Percentiles rank a stretch among this genome's conserved stretches.
phyloP scores from a whole-genome alignment of 169 alveolate species.

The Eimeria necatrix region DNA sequence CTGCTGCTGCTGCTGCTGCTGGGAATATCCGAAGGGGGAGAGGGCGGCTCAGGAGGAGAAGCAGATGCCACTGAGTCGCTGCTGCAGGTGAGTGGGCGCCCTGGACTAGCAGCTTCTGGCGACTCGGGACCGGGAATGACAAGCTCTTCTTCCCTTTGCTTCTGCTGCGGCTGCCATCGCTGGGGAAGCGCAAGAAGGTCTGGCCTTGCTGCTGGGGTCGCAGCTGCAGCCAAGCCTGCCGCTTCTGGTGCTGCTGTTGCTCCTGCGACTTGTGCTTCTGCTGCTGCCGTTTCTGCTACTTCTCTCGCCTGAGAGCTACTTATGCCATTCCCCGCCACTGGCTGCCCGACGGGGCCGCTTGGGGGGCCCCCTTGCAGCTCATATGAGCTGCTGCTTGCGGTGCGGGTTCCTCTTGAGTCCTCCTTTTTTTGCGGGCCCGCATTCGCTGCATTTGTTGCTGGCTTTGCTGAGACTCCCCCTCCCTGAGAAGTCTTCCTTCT shows the following conservation, averaged over 20 bases:
- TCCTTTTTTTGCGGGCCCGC: not conserved
- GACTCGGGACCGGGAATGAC: not conserved
- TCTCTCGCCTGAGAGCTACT: not conserved
- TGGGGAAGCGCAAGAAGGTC: not conserved
- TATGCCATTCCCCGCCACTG: not conserved
- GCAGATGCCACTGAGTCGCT: not conserved
- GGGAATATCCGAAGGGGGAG: not conserved
- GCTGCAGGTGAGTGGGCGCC: not conserved
- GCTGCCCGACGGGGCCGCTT: not conserved
- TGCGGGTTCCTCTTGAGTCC: not conserved
- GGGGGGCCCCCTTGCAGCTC: not conserved
- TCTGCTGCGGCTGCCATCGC: not conserved
- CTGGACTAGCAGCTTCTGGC: not conserved
- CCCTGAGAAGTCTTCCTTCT: not conserved
- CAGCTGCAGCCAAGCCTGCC: not conserved
- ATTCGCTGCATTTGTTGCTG: not conserved
- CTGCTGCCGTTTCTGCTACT: not conserved
- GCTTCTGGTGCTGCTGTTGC: constrained; percentile 26
- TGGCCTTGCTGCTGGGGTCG: not conserved
- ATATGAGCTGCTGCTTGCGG: not conserved
- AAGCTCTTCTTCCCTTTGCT: not conserved
- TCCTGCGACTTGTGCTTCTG: constrained; percentile 8
- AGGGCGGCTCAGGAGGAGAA: not conserved
- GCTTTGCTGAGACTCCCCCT: not conserved
- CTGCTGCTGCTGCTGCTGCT: constrained; percentile 35